A percentile compares a stretch with the other conserved stretches of the same genome.
Evolutionary conservation across 2,329 filamentous ascomycete genomes (phyloP).

Genomic region (Fragosphaeria purpurea): DNA sequence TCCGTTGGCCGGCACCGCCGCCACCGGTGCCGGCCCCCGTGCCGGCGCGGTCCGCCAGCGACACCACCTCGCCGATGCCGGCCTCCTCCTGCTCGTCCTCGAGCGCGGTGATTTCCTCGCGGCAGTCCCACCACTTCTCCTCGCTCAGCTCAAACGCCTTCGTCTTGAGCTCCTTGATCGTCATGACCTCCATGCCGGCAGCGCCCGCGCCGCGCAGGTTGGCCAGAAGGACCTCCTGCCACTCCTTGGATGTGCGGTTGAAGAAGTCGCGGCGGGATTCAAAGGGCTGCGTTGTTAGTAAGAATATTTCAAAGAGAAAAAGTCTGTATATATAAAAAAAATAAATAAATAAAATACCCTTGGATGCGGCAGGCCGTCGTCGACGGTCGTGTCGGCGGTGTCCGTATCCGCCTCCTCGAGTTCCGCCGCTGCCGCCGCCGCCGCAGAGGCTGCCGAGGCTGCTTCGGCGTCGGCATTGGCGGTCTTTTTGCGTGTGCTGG

Average conservation of each 20-base stretch:
- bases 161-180: constrained; percentile 86
- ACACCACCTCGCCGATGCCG: constrained; percentile 90
- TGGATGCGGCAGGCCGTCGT: constrained; percentile 67
- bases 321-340: constrained; percentile 6
- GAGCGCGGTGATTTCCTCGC: constrained; percentile 82
- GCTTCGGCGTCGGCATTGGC: constrained; percentile 24
- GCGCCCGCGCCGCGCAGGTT: constrained; percentile 56
- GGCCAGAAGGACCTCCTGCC: constrained; percentile 80
- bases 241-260: constrained; percentile 72
- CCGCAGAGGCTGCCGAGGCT: constrained; percentile 37
- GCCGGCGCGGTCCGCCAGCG: constrained; percentile 62
- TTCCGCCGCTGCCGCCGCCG: constrained; percentile 25
- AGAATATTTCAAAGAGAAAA: not conserved
- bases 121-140: constrained; percentile 97
- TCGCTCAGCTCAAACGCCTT: constrained; percentile 85
- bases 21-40: constrained; percentile 37
- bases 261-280: constrained; percentile 91
- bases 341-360: constrained; percentile 29
- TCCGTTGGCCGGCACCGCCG: constrained; percentile 10
- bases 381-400: constrained; percentile 38
- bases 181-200: constrained; percentile 55
- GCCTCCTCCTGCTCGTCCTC: constrained; percentile 96
- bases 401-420: constrained; percentile 34
- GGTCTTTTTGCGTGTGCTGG: constrained; percentile 45
- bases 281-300: constrained; percentile 54